phyloP scores from a whole-genome alignment of 2,329 filamentous ascomycete genomes.

The Alternaria sp. region DNA sequence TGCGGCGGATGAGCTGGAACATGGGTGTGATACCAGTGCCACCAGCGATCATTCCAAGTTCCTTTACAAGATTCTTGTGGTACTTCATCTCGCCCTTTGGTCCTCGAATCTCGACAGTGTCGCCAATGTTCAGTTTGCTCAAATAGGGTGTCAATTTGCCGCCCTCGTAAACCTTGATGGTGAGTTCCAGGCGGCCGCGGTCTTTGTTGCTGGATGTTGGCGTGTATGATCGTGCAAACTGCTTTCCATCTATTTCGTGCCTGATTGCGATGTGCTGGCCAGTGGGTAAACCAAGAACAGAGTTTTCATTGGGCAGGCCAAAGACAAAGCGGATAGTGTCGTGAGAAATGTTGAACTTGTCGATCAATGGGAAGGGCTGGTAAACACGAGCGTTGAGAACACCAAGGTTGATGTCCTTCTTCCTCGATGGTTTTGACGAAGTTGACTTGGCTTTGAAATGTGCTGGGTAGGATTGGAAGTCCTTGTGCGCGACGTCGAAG shows the following conservation, averaged over 20 bases:
- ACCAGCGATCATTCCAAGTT: conserved; percentile 65
- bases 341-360: conserved; percentile 24
- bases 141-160: conserved; percentile 62
- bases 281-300: conserved; percentile 46
- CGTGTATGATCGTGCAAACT: conserved; percentile 33
- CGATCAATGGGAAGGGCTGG: conserved; percentile 56
- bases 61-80: conserved; percentile 41
- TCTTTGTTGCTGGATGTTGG: conserved; percentile 66
- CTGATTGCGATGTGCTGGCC: conserved; percentile 48
- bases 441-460: conserved; percentile 22
- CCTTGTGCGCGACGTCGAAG: conserved; percentile 22
- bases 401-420: conserved; percentile 44
- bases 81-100: conserved; percentile 67
- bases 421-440: conserved; percentile 10
- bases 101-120: conserved; percentile 62
- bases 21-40: conserved; percentile 65
- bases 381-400: conserved; percentile 61
- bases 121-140: conserved; percentile 57
- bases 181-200: conserved; percentile 59
- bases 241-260: conserved; percentile 72
- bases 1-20: conserved; percentile 69
- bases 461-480: conserved; percentile 23
- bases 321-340: conserved; percentile 40
- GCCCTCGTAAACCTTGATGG: conserved; percentile 62
- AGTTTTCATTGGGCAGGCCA: conserved; percentile 28